Conservation (phyloP, 2,329 filamentous ascomycete species). For the Cordyceps cicadae region DNA sequence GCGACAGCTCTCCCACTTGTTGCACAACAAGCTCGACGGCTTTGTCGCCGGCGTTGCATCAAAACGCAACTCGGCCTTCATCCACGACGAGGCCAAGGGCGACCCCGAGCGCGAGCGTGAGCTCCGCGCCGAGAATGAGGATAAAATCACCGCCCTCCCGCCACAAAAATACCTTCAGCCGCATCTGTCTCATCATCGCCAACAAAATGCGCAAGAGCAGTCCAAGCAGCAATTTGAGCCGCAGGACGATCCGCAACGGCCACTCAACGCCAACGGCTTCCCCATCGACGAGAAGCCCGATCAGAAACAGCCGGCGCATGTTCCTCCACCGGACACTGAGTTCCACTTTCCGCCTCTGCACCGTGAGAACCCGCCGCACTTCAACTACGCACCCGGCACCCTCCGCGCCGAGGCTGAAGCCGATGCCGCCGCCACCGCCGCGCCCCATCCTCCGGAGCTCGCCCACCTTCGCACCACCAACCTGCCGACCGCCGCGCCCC, state of each 20-base stretch:
- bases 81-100: slow-evolving; percentile 71
- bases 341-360: slow-evolving; percentile 53
- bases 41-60: slow-evolving; percentile 81
- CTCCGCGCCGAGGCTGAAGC: slow-evolving; percentile 23
- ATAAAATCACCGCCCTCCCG: slow-evolving; percentile 74
- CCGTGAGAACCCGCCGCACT: slow-evolving; percentile 45
- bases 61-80: slow-evolving; percentile 77
- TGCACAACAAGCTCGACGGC: slow-evolving; percentile 81
- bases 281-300: slow-evolving; percentile 35
- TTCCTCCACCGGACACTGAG: slow-evolving; percentile 25
- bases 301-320: slow-evolving; percentile 17
- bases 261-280: slow-evolving; percentile 40
- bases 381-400: slow-evolving; percentile 47
- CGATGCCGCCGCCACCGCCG: slow-evolving; percentile 11
- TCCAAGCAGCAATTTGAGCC: slow-evolving; percentile 20
- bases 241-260: slow-evolving; percentile 40
- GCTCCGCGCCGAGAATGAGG: slow-evolving; percentile 73
- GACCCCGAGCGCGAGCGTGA: slow-evolving; percentile 72
- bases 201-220: slow-evolving; percentile 18
- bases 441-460: slow-evolving; percentile 41
- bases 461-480: slow-evolving; percentile 47
- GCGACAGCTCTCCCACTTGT: slow-evolving; percentile 61
- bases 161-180: slow-evolving; percentile 53
- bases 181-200: slow-evolving; percentile 31
- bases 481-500: slow-evolving; percentile 20